Conservation (phyloP, 1,139 yeast genomes). For the Diutina siamensis region DNA sequence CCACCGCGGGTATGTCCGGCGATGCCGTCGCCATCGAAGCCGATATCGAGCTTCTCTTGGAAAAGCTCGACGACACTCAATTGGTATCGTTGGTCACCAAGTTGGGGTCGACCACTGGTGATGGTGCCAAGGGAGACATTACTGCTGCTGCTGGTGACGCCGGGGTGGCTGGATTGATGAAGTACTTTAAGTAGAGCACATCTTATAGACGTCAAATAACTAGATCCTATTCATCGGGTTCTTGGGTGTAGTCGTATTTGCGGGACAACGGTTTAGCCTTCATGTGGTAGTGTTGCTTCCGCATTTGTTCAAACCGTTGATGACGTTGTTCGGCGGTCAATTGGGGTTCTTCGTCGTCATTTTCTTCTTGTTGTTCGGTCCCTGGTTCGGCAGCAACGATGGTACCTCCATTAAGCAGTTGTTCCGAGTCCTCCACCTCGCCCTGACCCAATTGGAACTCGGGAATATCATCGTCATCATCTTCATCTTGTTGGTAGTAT, state of each 20-base stretch:
- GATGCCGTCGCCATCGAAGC: constrained; percentile 63
- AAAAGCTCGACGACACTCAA: constrained; percentile 65
- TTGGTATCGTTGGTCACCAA: constrained; percentile 60
- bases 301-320: constrained; percentile 56
- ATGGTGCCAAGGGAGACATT: constrained; percentile 13
- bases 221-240: background rate
- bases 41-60: constrained; percentile 72
- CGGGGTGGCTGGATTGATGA: constrained; percentile 2
- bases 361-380: constrained; percentile 17
- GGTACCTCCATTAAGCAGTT: constrained; percentile 30
- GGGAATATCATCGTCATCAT: constrained; percentile 30
- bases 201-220: background rate
- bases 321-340: constrained; percentile 53
- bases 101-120: constrained; percentile 41
- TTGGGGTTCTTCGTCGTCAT: constrained; percentile 24
- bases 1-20: constrained; percentile 76
- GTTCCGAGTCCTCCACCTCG: constrained; percentile 13
- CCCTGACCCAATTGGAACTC: constrained; percentile 34
- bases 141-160: background rate
- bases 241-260: constrained; percentile 2
- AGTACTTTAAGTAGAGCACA: background rate
- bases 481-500: constrained; percentile 67
- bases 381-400: constrained; percentile 16
- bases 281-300: constrained; percentile 68
- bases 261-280: constrained; percentile 41